Base-by-base conservation (phyloP, 1,284 basidiomycete species). In the Ceratobasidium sp. region DNA sequence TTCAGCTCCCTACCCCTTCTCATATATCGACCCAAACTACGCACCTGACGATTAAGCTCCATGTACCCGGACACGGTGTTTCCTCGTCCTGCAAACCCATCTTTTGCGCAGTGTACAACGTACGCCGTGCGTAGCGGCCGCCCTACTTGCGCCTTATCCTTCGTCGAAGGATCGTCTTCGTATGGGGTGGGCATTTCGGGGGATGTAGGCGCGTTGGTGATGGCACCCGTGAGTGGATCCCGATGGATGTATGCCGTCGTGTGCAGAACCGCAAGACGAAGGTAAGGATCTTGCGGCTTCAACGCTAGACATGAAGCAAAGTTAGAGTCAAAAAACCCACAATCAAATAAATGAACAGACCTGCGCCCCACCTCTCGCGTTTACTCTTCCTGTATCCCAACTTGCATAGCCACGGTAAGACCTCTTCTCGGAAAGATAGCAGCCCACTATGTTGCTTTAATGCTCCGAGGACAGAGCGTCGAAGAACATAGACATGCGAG, bases 401-500 rank as follows among this genome's bases (percentile, higher is more conserved):
- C 84, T 95, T 96, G 86, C 95, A 93, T 63, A 97, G 84, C 94
- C 95, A 97, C 0, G 96, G 96, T 7, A 97, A 85, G 82, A 97
- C 94, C 81, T 97, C 95, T 84, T 97, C 94, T 73, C 92, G 88
- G 79, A 97, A 88, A 18, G 94, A 96, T 71, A 94, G 91, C 55
- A 96, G 88, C 80, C 91, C 89, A 10, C 86, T 85, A 82, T 94
- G 94, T 81, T 91, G 88, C 3, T 84, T 83, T 13, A 90, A 88
- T 46, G 97, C 86, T 18, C 95, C 92, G n/a, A 97, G 86, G 3
- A 97, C 87, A 15, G 91, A 88, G 78, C 90, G 89, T 81, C 91
- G 90, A 85, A 95, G 96, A 55, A 97, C 91, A 83, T 97, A 98
- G 64, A 97, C 93, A 84, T 98, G 96, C 0, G 95, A 94, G 82